Evolutionary conservation across 2,329 filamentous ascomycete genomes (phyloP), one percentile per base, ranked within the genome.

Genomic region (Xylaria arbuscula): DNA sequence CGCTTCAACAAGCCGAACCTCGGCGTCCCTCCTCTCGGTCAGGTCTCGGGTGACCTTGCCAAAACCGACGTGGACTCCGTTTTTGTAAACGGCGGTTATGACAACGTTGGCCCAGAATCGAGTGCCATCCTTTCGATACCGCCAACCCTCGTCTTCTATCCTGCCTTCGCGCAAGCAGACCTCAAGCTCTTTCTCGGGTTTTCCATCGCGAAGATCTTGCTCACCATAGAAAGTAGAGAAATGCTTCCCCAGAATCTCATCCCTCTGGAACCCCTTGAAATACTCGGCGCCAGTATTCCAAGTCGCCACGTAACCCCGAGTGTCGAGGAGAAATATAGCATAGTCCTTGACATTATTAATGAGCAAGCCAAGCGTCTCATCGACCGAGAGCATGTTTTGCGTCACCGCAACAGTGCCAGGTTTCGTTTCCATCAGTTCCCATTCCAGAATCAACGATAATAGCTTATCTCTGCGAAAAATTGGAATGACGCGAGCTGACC

Each of bases 81-180:
- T 63, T n/a, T 47, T 40, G 6, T 63, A 63, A 28, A 67, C 54
- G n/a, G 64, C 48, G 11, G 64, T 67, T 19, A 67, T 67, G 32
- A 67, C 64, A 7, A 67, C 64, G 19, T 67, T 67, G 2, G 64
- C 64, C 64, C 64, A 67, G 59, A 67, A 67, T 10, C 64, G 64
- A 24, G 34, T 62, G 13, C 64, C 64, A 24, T 67, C 64, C 53
- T 63, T 62, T 32, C 64, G 64, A 38, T 67, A 63, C 1, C 64
- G 64, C 64, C 64, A 67, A 15, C 64, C 64, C 51, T 67, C 64
- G 2, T 63, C 64, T n/a, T 67, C 13, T 24, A 59, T 59, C 13
- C 58, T 51, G 34, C 64, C 64, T 15, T 67, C 64, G 13, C 64
- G 64, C 45, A 67, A 53, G 59, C 64, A 67, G 4, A 59, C 54